These are phyloP conservation scores for Sporothrix inflata DNA, from an alignment of 2,329 filamentous ascomycete genomes.

Conservation along the genomic window DNA sequence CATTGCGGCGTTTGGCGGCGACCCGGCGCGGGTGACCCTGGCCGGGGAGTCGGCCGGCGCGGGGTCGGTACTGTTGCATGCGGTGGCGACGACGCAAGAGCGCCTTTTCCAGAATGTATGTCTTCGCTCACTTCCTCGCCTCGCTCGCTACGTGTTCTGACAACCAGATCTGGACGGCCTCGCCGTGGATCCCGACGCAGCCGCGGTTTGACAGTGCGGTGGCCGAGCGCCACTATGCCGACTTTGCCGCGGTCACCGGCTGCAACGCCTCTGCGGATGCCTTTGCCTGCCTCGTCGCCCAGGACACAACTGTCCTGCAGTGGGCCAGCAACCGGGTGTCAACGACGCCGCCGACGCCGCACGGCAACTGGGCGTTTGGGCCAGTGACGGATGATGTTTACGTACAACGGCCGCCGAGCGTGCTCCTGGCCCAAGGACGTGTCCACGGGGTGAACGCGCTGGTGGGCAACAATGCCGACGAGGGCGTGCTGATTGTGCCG, in stretches of 20 bases:
- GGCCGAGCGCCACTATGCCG: slow-evolving; percentile 50
- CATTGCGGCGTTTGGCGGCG: slow-evolving; percentile 50
- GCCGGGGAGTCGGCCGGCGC: slow-evolving; percentile 52
- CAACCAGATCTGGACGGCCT: slow-evolving; percentile 23
- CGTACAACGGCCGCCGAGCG: slow-evolving; percentile 40
- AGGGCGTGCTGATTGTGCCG: slow-evolving; percentile 51
- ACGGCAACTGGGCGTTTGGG: slow-evolving; percentile 38
- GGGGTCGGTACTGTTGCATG: slow-evolving; percentile 50
- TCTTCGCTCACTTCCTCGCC: not conserved
- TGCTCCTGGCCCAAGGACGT: slow-evolving; percentile 37
- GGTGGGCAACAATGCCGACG: slow-evolving; percentile 51
- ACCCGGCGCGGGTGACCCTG: slow-evolving; percentile 48
- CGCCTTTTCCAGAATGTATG: slow-evolving; percentile 32
- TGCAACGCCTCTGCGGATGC: slow-evolving; percentile 40
- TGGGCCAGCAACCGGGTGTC: slow-evolving; percentile 36
- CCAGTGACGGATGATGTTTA: slow-evolving; percentile 44
- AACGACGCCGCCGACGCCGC: slow-evolving; percentile 29
- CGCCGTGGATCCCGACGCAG: slow-evolving; percentile 54
- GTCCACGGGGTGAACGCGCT: slow-evolving; percentile 40
- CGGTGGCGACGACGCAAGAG: slow-evolving; percentile 37
- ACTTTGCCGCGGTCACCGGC: slow-evolving; percentile 47
- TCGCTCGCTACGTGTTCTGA: not conserved
- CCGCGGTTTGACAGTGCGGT: slow-evolving; percentile 51
- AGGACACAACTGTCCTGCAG: slow-evolving; percentile 40
- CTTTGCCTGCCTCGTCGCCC: slow-evolving; percentile 36